These are phyloP conservation scores for Rhodotorula mucilaginosa DNA, from an alignment of 1,284 basidiomycete genomes.

Conservation along the genomic window DNA sequence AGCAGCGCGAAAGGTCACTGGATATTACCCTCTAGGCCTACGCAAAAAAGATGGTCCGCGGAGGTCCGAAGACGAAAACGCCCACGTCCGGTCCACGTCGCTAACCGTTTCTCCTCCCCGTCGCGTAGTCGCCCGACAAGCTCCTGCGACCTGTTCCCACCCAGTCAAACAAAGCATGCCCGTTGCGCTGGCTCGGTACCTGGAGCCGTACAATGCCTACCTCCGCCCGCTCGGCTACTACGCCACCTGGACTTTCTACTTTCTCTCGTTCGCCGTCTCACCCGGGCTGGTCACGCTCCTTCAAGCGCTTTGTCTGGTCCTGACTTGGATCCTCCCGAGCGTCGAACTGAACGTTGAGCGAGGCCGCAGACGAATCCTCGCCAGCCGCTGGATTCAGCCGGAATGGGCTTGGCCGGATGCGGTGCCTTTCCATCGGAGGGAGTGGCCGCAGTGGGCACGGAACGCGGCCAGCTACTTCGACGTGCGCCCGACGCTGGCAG, in stretches of 20 bases:
- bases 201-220: constrained; percentile 2
- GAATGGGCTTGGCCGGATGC: constrained; percentile 1
- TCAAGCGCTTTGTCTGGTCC: constrained; percentile 12
- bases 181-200: constrained; percentile 18
- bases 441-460: background rate
- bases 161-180: constrained; percentile 1
- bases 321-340: background rate
- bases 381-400: background rate
- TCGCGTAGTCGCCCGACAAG: too few species aligned
- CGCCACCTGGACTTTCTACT: constrained; percentile 12
- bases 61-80: too few species aligned
- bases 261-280: constrained; percentile 17
- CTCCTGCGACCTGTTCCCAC: too few species aligned
- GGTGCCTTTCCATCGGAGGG: background rate
- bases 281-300: constrained; percentile 29
- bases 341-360: background rate
- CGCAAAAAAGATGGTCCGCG: too few species aligned
- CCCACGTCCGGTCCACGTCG: too few species aligned
- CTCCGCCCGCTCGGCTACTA: constrained; percentile 15
- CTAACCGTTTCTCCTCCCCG: too few species aligned
- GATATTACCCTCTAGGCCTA: too few species aligned
- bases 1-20: too few species aligned
- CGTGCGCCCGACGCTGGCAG: background rate
- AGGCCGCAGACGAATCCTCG: background rate
- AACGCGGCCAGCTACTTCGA: background rate